These are phyloP conservation scores for Fusarium concolor DNA, from an alignment of 2,329 filamentous ascomycete genomes.

Conservation along the genomic window DNA sequence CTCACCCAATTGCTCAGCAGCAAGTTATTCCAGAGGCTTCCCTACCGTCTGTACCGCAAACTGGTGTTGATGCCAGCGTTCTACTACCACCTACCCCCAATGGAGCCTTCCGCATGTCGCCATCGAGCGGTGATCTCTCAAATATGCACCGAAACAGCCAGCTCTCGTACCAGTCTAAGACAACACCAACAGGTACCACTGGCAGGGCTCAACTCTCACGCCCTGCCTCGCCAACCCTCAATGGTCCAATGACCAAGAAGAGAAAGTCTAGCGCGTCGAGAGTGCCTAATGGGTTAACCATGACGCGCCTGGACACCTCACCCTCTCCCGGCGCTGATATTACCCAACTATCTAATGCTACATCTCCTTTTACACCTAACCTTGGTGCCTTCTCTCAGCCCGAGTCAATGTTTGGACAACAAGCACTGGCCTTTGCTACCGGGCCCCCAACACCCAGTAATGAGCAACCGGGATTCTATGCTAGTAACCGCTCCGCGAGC, in stretches of 20 bases:
- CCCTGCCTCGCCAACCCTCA: conserved; percentile 76
- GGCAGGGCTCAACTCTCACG: conserved; percentile 67
- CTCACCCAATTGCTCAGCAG: conserved; percentile 62
- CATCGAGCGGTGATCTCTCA: conserved; percentile 73
- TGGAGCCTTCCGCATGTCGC: conserved; percentile 65
- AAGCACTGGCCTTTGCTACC: conserved; percentile 60
- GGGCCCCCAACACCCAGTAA: conserved; percentile 75
- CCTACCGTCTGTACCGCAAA: conserved; percentile 35
- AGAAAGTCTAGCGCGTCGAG: conserved; percentile 82
- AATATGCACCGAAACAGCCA: conserved; percentile 64
- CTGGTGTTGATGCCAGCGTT: conserved; percentile 47
- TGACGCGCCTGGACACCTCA: conserved; percentile 81
- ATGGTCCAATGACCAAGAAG: conserved; percentile 79
- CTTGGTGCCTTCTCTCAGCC: conserved; percentile 57
- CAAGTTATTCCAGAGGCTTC: conserved; percentile 46
- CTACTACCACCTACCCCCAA: conserved; percentile 51
- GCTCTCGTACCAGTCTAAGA: conserved; percentile 51
- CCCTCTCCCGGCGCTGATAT: conserved; percentile 54
- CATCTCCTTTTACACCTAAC: conserved; percentile 66
- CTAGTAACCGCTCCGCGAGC: conserved; percentile 69
- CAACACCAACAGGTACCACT: conserved; percentile 47
- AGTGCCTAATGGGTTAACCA: conserved; percentile 78
- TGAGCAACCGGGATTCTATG: conserved; percentile 68
- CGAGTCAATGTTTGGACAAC: conserved; percentile 60
- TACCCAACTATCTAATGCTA: conserved; percentile 55